phyloP scores from a whole-genome alignment of 495 filamentous ascomycete species.

The Aspergillus nanangensis region DNA sequence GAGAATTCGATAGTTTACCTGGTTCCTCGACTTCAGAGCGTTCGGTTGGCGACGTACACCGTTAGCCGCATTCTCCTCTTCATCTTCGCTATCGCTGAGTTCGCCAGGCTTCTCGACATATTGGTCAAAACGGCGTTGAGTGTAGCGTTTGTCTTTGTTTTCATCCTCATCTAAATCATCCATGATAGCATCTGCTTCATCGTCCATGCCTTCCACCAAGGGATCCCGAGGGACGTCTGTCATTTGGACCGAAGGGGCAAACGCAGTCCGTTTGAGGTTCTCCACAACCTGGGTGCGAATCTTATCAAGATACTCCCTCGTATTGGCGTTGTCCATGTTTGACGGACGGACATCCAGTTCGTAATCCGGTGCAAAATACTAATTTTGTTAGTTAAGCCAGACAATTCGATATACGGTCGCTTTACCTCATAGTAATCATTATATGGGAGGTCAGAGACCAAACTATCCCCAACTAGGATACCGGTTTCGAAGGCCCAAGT shows the following conservation, averaged over 20 bases:
- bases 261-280: constrained; percentile 83
- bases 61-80: constrained; percentile 71
- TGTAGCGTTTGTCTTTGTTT: constrained; percentile 78
- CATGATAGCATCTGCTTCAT: constrained; percentile 83
- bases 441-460: constrained; percentile 81
- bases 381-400: constrained; percentile 10
- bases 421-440: constrained; percentile 97
- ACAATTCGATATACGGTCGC: neutral
- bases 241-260: constrained; percentile 92
- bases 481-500: constrained; percentile 98
- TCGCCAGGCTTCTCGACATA: constrained; percentile 70
- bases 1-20: constrained; percentile 66
- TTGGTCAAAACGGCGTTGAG: constrained; percentile 80
- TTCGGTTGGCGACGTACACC: constrained; percentile 64
- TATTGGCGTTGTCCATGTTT: constrained; percentile 99
- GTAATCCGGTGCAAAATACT: constrained; percentile 98
- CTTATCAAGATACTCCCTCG: constrained; percentile 88
- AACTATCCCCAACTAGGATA: constrained; percentile 73
- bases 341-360: constrained; percentile 90
- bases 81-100: constrained; percentile 81
- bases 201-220: constrained; percentile 59
- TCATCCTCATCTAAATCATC: constrained; percentile 89
- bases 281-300: constrained; percentile 90
- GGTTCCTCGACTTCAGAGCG: constrained; percentile 55
- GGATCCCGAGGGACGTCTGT: constrained; percentile 83